phyloP scores from a whole-genome alignment of 768 basidiomycete species.

The Albatrellus ellisii region DNA sequence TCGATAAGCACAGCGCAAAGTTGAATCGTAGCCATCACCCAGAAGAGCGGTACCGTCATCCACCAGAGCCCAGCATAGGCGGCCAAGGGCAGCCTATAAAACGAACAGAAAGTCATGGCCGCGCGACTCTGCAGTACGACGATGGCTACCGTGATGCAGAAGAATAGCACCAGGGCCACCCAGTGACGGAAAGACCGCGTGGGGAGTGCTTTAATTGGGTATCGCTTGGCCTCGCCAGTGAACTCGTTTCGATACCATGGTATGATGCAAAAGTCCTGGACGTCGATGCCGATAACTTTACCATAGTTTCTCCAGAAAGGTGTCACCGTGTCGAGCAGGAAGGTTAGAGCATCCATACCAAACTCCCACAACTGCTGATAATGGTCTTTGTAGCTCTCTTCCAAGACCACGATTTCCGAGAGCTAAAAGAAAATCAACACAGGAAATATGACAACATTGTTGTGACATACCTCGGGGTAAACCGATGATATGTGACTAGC shows the following conservation, averaged over 20 bases:
- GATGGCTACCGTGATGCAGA: slow-evolving; percentile 31
- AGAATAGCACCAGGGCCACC: slow-evolving; percentile 45
- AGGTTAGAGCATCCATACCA: slow-evolving; percentile 64
- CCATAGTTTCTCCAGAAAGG: slow-evolving; percentile 77
- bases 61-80: slow-evolving; percentile 50
- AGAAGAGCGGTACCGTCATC: slow-evolving; percentile 49
- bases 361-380: slow-evolving; percentile 77
- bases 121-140: slow-evolving; percentile 44
- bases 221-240: slow-evolving; percentile 62
- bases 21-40: slow-evolving; percentile 48
- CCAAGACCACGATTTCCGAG: slow-evolving; percentile 53
- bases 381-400: slow-evolving; percentile 69
- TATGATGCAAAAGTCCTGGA: slow-evolving; percentile 70
- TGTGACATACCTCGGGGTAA: slow-evolving; percentile 53
- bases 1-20: slow-evolving; percentile 58
- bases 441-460: neutral
- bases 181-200: slow-evolving; percentile 56
- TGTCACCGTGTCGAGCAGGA: slow-evolving; percentile 62
- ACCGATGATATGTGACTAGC: slow-evolving; percentile 57
- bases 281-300: slow-evolving; percentile 68
- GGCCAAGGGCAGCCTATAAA: slow-evolving; percentile 46
- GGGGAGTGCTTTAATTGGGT: slow-evolving; percentile 44
- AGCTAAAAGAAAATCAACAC: slow-evolving; percentile 29
- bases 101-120: slow-evolving; percentile 37
- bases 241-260: slow-evolving; percentile 78